phyloP scores from a whole-genome alignment of 306 rosid genomes.

The Ochetophila trinervis region DNA sequence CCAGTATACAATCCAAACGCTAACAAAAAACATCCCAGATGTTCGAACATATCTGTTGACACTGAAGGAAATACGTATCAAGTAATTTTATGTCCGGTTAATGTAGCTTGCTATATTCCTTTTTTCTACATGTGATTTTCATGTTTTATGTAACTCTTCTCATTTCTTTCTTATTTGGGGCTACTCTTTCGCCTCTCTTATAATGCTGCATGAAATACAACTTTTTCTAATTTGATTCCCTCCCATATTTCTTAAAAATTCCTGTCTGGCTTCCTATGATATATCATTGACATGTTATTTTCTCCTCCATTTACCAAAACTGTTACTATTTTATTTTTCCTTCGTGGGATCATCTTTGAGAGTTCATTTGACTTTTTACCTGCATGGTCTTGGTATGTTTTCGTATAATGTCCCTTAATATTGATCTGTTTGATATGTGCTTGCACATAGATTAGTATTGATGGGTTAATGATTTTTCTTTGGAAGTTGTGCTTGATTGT shows the following conservation, averaged over 20 bases:
- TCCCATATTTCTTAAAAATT: neutral
- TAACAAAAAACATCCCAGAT: conserved; percentile 78
- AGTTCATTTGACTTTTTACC: no score
- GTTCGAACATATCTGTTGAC: conserved; percentile 84
- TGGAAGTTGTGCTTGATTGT: neutral
- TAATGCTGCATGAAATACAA: no score
- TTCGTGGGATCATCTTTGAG: no score
- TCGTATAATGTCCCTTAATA: no score
- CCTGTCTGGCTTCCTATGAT: neutral
- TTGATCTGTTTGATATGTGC: neutral
- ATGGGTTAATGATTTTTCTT: neutral
- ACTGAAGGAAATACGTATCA: conserved; percentile 72
- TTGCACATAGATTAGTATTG: no score
- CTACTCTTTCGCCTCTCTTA: conserved; percentile 1
- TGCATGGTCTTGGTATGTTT: no score
- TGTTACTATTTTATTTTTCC: no score
- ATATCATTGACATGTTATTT: neutral
- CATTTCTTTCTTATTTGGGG: no score
- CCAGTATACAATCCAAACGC: conserved; percentile 42
- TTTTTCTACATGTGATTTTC: conserved; percentile 17
- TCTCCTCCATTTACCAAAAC: no score
- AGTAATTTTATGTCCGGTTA: conserved; percentile 40
- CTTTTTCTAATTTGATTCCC: no score
- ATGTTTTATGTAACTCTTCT: neutral
- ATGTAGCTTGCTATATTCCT: conserved; percentile 16